Evolutionary conservation across 129 eudicot species (phyloP).

Genomic region (Chrysanthemum lavandulifolium): DNA sequence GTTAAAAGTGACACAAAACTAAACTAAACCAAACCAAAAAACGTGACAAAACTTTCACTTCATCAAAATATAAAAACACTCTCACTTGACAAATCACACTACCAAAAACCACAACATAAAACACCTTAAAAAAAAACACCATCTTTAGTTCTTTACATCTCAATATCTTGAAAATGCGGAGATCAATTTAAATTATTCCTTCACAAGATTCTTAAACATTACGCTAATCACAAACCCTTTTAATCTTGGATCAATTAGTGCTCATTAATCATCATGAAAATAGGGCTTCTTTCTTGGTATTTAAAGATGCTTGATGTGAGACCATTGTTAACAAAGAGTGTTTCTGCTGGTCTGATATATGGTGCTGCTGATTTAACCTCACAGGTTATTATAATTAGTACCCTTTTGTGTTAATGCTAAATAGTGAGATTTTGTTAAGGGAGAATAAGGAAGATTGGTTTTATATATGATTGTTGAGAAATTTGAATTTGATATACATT

Average conservation of each 20-base stretch:
- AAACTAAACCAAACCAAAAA: not conserved
- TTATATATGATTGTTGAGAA: not conserved
- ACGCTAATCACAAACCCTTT: conserved; percentile 20
- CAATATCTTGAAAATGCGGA: conserved; percentile 27
- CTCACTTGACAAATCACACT: not conserved
- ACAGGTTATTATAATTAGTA: conserved; percentile 38
- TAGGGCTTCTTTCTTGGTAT: conserved; percentile 56
- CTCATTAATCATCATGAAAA: conserved; percentile 23
- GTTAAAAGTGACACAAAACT: not conserved
- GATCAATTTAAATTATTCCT: not conserved
- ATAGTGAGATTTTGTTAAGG: not conserved
- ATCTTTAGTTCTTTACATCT: conserved; percentile 6
- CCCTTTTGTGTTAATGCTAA: conserved; percentile 19
- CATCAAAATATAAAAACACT: conserved; percentile 10
- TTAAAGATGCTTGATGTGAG: conserved; percentile 55
- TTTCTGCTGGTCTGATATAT: conserved; percentile 59
- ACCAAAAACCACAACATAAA: conserved; percentile 14
- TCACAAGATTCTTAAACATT: conserved; percentile 28
- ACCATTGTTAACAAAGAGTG: conserved; percentile 53
- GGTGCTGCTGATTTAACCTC: conserved; percentile 61
- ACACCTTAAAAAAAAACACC: conserved; percentile 15
- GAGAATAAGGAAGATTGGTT: not conserved
- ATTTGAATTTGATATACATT: not conserved
- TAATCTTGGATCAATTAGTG: not conserved
- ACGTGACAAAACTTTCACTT: conserved; percentile 4